Evolutionary conservation across 441 rosid genomes (phyloP).

Genomic region (Lepidium campestre): DNA sequence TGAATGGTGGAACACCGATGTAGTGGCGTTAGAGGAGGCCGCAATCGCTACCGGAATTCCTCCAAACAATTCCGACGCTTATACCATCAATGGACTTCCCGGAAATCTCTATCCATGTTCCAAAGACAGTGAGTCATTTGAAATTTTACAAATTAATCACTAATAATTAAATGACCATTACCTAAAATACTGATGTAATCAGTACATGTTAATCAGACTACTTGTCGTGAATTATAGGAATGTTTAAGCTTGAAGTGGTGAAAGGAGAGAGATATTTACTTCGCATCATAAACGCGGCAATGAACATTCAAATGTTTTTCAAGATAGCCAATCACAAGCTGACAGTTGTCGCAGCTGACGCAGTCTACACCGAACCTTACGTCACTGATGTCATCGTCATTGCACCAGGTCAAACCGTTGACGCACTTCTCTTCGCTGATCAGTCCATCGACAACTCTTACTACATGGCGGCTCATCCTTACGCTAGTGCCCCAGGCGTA

Average conservation of each 20-base stretch:
- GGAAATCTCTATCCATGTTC: constrained; percentile 90
- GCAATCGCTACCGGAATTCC: constrained; percentile 48
- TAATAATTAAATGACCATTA: not conserved
- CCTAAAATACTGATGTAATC: too few species aligned
- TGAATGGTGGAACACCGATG: constrained; percentile 88
- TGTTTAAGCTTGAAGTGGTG: constrained; percentile 45
- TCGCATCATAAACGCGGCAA: constrained; percentile 88
- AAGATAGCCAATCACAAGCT: constrained; percentile 75
- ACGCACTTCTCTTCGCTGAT: constrained; percentile 61
- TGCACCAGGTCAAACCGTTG: constrained; percentile 82
- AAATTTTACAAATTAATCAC: not conserved
- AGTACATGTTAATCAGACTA: not conserved
- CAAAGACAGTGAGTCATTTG: constrained; percentile 38
- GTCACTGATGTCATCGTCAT: constrained; percentile 54
- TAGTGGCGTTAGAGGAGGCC: constrained; percentile 42
- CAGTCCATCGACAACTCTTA: constrained; percentile 52
- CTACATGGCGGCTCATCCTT: constrained; percentile 76
- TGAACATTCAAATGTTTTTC: constrained; percentile 75
- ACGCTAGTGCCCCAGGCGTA: constrained; percentile 34
- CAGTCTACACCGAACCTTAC: constrained; percentile 58
- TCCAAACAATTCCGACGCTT: constrained; percentile 69
- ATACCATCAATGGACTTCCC: constrained; percentile 74
- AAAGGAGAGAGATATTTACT: constrained; percentile 66
- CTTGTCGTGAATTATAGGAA: constrained; percentile 28
- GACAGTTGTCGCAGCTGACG: constrained; percentile 75